Conservation (phyloP, 768 basidiomycete species). For the Amanita inopinata region DNA sequence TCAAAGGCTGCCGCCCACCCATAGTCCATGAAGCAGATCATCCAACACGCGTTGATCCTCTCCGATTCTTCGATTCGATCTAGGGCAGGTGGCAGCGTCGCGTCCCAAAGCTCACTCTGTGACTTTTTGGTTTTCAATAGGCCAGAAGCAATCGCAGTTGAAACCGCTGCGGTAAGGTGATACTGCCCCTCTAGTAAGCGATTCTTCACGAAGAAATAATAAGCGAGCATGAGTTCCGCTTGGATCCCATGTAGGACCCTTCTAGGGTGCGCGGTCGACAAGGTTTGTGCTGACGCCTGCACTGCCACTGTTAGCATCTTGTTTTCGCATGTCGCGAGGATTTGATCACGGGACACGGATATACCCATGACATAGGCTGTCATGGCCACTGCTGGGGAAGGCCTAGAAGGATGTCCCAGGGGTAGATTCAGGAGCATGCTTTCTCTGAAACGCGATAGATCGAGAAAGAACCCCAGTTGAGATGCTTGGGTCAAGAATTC, state of each 20-base stretch:
- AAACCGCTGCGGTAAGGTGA: conserved; percentile 27
- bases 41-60: conserved; percentile 28
- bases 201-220: conserved; percentile 44
- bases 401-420: conserved; percentile 24
- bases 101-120: conserved; percentile 6
- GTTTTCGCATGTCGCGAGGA: conserved; percentile 19
- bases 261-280: conserved; percentile 30
- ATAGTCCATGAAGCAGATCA: conserved; percentile 24
- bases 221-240: conserved; percentile 43
- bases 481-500: conserved; percentile 37
- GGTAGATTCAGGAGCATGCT: conserved; percentile 22
- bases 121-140: conserved; percentile 27
- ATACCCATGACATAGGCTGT: conserved; percentile 30
- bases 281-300: conserved; percentile 24
- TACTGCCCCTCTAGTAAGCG: conserved; percentile 36
- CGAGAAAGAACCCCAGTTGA: conserved; percentile 51
- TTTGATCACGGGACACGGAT: conserved; percentile 21
- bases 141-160: conserved; percentile 25
- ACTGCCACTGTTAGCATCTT: conserved; percentile 34
- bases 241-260: conserved; percentile 40
- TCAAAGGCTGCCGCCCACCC: conserved; percentile 33
- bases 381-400: conserved; percentile 28
- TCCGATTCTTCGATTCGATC: conserved; percentile 28
- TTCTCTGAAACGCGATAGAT: conserved; percentile 34
- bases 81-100: conserved; percentile 17